Percentiles rank a stretch among this genome's conserved stretches.
Conservation (phyloP, 305 asterid species). For the Fraxinus velutina region DNA sequence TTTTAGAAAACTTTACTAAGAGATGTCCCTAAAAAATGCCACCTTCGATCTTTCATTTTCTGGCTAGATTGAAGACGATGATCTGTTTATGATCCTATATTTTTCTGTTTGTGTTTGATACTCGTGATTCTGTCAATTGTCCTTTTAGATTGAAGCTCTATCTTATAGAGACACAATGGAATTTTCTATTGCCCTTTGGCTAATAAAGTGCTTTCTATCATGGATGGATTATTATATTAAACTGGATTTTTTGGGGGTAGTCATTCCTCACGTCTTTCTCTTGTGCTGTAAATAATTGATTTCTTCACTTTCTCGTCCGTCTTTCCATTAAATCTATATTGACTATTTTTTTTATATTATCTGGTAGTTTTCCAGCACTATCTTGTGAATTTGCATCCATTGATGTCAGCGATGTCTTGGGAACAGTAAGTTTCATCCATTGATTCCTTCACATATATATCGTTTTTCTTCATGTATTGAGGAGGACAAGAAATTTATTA, state of each 20-base stretch:
- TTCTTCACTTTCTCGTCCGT: slow-evolving; percentile 11
- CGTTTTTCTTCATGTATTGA: neutral
- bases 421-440: slow-evolving; percentile 61
- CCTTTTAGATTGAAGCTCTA: slow-evolving; percentile 4
- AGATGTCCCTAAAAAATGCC: neutral
- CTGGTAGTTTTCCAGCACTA: slow-evolving; percentile 74
- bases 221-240: slow-evolving; percentile 2
- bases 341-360: slow-evolving; percentile 12
- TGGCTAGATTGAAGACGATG: slow-evolving; percentile 10
- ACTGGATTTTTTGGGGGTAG: neutral
- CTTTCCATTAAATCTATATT: neutral
- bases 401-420: slow-evolving; percentile 81
- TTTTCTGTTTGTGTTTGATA: slow-evolving; percentile 1
- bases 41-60: neutral
- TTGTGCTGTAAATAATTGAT: neutral
- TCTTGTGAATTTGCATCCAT: slow-evolving; percentile 92
- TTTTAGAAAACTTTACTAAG: neutral
- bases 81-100: neutral
- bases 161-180: neutral
- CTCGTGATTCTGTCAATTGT: slow-evolving; percentile 11
- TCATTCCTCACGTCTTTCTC: neutral
- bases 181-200: slow-evolving; percentile 1
- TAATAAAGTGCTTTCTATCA: neutral
- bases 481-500: neutral
- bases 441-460: slow-evolving; percentile 1